A percentile compares a stretch with the other conserved stretches of the same genome.
phyloP scores from a whole-genome alignment of 805 yeast genomes.

The Cyberlindnera misumaiensis region DNA sequence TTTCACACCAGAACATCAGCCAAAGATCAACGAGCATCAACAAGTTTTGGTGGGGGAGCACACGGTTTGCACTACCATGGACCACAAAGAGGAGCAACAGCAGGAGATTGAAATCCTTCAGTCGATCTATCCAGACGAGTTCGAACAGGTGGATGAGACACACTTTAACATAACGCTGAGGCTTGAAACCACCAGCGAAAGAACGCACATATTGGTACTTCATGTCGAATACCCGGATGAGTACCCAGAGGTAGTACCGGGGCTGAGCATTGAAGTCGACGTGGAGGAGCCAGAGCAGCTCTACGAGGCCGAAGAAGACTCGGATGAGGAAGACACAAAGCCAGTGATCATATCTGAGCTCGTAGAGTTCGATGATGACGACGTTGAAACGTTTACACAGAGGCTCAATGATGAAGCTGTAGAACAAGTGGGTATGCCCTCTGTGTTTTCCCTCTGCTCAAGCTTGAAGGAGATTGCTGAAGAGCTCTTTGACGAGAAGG shows the following conservation, averaged over 20 bases:
- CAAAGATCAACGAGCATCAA: too few relatives aligned
- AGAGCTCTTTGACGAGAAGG: conserved; percentile 49
- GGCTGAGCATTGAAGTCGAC: conserved; percentile 36
- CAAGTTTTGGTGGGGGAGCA: too few relatives aligned
- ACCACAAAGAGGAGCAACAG: conserved; percentile 70
- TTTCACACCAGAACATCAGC: too few relatives aligned
- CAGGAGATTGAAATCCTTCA: conserved; percentile 89
- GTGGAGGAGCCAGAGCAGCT: conserved; percentile 24
- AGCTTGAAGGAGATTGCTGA: conserved; percentile 81
- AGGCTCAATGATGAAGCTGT: conserved; percentile 55
- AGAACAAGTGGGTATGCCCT: conserved; percentile 85
- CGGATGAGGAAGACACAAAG: conserved; percentile 36
- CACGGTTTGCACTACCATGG: conserved; percentile 52
- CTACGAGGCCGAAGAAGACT: conserved; percentile 28
- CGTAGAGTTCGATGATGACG: conserved; percentile 47
- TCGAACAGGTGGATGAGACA: conserved; percentile 31
- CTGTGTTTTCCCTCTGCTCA: conserved; percentile 73
- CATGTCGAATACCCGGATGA: conserved; percentile 65
- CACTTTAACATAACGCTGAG: conserved; percentile 51
- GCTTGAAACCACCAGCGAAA: conserved; percentile 62
- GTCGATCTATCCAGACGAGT: conserved; percentile 91
- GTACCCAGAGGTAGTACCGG: conserved; percentile 80
- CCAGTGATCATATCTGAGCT: conserved; percentile 50
- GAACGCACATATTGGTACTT: conserved; percentile 49
- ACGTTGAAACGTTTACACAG: conserved; percentile 33